These are phyloP conservation scores for Xerocomus nothofagi DNA, from an alignment of 1,284 basidiomycete genomes.

Conservation along the genomic window DNA sequence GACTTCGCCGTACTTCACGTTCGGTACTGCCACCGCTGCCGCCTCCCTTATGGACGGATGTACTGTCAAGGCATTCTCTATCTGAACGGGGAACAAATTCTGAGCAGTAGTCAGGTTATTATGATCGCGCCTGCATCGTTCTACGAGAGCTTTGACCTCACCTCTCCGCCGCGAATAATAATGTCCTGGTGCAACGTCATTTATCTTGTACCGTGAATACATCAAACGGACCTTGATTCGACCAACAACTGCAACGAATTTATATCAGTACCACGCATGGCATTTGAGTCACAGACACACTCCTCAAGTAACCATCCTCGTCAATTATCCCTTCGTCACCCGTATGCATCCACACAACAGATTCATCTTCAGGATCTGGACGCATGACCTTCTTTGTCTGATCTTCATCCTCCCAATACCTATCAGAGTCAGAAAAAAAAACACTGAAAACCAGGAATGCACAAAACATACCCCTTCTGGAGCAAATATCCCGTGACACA, in stretches of 20 bases:
- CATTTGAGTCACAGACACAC: slow-evolving; percentile 40
- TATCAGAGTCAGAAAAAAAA: slow-evolving; percentile 28
- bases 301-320: slow-evolving; percentile 75
- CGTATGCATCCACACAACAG: slow-evolving; percentile 79
- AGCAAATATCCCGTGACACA: slow-evolving; percentile 74
- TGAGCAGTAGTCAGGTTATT: slow-evolving; percentile 24
- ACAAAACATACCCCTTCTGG: slow-evolving; percentile 65
- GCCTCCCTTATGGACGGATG: slow-evolving; percentile 69
- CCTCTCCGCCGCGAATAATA: slow-evolving; percentile 87
- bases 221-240: slow-evolving; percentile 58
- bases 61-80: slow-evolving; percentile 74
- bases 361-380: slow-evolving; percentile 48
- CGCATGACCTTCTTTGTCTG: slow-evolving; percentile 69
- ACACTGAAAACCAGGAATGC: neutral
- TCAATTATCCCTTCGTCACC: slow-evolving; percentile 85
- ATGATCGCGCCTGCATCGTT: neutral
- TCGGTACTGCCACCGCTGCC: slow-evolving; percentile 74
- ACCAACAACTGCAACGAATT: slow-evolving; percentile 59
- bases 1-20: slow-evolving; percentile 70
- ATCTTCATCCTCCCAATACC: slow-evolving; percentile 76
- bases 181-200: slow-evolving; percentile 55
- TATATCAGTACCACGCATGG: slow-evolving; percentile 9
- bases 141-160: slow-evolving; percentile 30
- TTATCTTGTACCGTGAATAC: neutral
- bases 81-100: slow-evolving; percentile 85